phyloP scores from a whole-genome alignment of 148 eudicot genomes.

The Chenopodium album region DNA sequence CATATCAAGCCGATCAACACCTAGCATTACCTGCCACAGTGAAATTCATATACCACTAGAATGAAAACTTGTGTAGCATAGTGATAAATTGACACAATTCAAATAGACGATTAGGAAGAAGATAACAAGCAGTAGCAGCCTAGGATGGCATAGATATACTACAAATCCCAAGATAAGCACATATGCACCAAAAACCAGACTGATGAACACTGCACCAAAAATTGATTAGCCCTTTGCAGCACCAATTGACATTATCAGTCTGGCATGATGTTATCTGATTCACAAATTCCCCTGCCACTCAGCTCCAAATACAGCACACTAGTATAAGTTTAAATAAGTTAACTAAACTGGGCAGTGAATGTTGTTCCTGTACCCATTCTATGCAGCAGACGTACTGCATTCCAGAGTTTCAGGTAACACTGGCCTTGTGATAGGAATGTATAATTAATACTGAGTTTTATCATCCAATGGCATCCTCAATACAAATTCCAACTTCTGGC shows the following conservation, averaged over 20 bases:
- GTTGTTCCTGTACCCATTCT: not conserved
- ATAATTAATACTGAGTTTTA: no score
- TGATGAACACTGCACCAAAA: not conserved
- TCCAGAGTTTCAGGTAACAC: not conserved
- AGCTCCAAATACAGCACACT: not conserved
- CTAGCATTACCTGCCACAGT: constrained; percentile 76
- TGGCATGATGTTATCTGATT: not conserved
- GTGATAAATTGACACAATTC: not conserved
- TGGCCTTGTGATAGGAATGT: not conserved
- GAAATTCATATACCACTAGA: not conserved
- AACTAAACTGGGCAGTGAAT: not conserved
- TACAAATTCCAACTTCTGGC: not conserved
- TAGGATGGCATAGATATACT: not conserved
- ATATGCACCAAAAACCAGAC: not conserved
- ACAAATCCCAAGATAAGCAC: not conserved
- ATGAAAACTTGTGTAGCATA: not conserved
- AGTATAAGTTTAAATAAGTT: not conserved
- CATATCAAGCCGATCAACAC: constrained; percentile 99
- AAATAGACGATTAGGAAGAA: not conserved
- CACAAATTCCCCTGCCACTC: not conserved
- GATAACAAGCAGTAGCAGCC: not conserved
- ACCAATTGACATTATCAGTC: not conserved
- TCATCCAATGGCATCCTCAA: not conserved
- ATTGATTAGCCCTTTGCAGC: not conserved
- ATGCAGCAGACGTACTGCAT: not conserved